Evolutionary conservation across 805 yeast genomes (phyloP), one percentile per base, ranked within the genome.

Genomic region (Ogataea methanolica): DNA sequence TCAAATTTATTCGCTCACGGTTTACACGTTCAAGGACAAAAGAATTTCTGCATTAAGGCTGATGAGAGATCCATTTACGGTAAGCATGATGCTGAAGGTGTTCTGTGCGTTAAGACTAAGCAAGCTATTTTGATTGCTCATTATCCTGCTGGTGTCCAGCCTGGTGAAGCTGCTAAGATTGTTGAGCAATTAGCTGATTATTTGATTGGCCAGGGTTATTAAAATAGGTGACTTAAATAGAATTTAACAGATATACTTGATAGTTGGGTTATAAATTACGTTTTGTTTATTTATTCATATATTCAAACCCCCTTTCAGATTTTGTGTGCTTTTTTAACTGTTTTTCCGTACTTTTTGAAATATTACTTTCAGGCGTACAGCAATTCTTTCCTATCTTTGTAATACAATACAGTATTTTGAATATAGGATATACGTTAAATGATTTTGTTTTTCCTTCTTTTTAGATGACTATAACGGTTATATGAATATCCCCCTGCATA

Each of bases 101-200:
- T 92, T 46, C 71, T 94, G 55, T 85, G 88, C 55, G 97, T 92
- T 41, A 87, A 96, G 76, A 90, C 98, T 47, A 88, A 82, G 64
- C 98, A 92, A 71, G 90, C 97, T 31, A 82, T 94, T 48, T 71
- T 94, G 63, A 72, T 94, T 59, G 97, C 94, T n/a, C 98, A 94
- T 69, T 94, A 94, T 66, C 94, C 96, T 15, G 80, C 87, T 12
- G 91, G 91, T 47, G 85, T 88, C 41, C 92, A 84, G 67, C 88
- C 98, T 33, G 97, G 96, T 58, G 96, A 88, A 65, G 98, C 98
- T 45, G 87, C 97, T 50, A 81, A 85, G 61, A 87, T 91, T 54
- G 96, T 92, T 48, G 99, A 94, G 69, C 92, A 89, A 63, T 78
- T 94, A 73, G 98, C 96, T 41, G 98, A 94, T 67, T 91, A 94